Percentiles rank a stretch among this genome's conserved stretches.
phyloP scores from a whole-genome alignment of 2,329 filamentous ascomycete genomes.

The Fusarium udum region DNA sequence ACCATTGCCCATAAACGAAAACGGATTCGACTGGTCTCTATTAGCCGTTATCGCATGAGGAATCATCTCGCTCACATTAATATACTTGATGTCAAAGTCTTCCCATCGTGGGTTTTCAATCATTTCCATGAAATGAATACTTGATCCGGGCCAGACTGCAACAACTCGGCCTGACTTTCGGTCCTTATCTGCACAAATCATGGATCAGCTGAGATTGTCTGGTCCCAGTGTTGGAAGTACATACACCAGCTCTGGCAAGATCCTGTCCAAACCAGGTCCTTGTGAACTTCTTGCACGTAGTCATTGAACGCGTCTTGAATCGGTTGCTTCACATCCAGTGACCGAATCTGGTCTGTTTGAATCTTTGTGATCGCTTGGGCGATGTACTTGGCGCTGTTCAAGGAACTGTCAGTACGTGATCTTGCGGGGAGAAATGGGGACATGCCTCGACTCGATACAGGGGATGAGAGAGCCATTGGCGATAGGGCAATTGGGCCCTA shows the following conservation, averaged over 20 bases:
- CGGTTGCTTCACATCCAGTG: background rate
- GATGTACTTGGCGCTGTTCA: background rate
- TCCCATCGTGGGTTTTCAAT: background rate
- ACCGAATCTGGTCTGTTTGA: background rate
- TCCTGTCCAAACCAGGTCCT: background rate
- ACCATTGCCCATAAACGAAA: background rate
- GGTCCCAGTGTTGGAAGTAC: rapidly evolving
- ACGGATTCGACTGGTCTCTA: background rate
- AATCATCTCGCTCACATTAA: background rate
- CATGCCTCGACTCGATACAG: background rate
- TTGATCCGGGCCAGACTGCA: background rate
- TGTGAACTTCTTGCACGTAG: background rate
- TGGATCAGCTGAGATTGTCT: rapidly evolving
- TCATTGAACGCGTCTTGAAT: background rate
- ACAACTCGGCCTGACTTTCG: background rate
- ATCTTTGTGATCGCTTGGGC: background rate
- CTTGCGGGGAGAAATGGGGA: background rate
- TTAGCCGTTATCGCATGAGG: rapidly evolving
- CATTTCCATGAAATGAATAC: background rate
- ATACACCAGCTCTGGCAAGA: background rate
- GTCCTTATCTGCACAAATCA: background rate
- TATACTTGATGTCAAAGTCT: background rate
- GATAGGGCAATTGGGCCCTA: background rate
- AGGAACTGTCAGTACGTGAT: background rate
- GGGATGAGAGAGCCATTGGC: background rate